Conservation (phyloP, 2,329 filamentous ascomycete species). For the Cordyceps pruinosa region DNA sequence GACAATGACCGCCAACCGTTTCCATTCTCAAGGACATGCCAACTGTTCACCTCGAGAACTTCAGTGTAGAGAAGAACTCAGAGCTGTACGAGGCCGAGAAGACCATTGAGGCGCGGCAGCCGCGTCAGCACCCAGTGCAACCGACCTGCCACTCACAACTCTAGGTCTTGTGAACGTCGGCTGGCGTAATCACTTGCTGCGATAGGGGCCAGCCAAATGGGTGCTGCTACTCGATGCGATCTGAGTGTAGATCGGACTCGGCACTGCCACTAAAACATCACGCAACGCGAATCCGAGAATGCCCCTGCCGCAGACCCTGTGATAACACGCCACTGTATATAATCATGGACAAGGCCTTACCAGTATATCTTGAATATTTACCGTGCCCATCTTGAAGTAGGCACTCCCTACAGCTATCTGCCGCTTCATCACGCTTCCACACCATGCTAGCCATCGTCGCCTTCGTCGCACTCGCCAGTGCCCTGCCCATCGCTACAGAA, state of each 20-base stretch:
- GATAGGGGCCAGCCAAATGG: neutral
- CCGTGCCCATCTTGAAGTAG: too few species aligned
- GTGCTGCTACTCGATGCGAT: neutral
- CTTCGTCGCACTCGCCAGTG: slow-evolving; percentile 5
- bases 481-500: slow-evolving; percentile 5
- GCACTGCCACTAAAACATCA: neutral
- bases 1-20: neutral
- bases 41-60: too few species aligned
- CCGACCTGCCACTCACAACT: too few species aligned
- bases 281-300: neutral
- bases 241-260: neutral
- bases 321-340: neutral
- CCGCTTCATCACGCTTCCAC: neutral
- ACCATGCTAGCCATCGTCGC: neutral
- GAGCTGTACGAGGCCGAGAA: neutral
- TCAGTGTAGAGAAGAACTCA: neutral
- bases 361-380: neutral
- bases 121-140: slow-evolving; percentile 6
- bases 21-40: neutral
- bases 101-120: neutral
- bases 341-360: neutral
- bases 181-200: too few species aligned
- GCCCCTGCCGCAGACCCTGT: neutral
- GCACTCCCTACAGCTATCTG: neutral
- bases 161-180: too few species aligned